Evolutionary conservation across 805 yeast species (phyloP), one percentile per base, ranked within the genome.

Genomic region (Kluyveromyces wickerhamii): DNA sequence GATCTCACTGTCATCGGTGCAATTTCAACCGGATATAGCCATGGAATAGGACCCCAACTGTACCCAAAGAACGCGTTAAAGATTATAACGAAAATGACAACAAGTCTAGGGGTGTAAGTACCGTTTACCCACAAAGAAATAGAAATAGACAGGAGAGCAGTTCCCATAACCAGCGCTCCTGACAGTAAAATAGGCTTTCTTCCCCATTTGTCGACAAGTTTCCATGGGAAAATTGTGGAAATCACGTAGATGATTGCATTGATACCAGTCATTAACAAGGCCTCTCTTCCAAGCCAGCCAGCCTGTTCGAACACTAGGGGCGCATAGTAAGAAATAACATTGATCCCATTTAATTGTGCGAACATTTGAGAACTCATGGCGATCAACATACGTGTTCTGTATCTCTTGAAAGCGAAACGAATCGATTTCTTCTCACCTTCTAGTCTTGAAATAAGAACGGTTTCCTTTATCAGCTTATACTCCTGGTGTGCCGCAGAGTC

Each of bases 11-110:
- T 67, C 42, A 83, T 71, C 0, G 96, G 96, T 36, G 87, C 70
- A 32, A 88, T 85, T 60, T 85, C 95, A 41, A 84, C 79, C 46
- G 88, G 85, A 56, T 80, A 77, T 27, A 80, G 60, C 96, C 96
- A 86, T 9, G 94, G 94, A 36, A 87, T 77, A 3, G 95, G 95
- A 7, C 96, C 96, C 94, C 95, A 88, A 36, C 89, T 78, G 50
- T 75, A 77, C 12, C 95, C 96, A 60, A 87, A 87, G 3, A 77
- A 76, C 1, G 94, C 83, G 51, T 85, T 87, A 63, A 78, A 84
- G 11, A 84, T 60, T 35, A 87, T 71, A 12, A 87, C 95, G 49
- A 81, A 74, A 2, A 72, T 50, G 2, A 86, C 95, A 21, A 86
- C 95, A 41, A 75, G 54, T 12, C 67, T 65, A 8, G 94, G 81